Evolutionary conservation across 1,139 yeast genomes (phyloP).

Genomic region (Kodamaea sp.): DNA sequence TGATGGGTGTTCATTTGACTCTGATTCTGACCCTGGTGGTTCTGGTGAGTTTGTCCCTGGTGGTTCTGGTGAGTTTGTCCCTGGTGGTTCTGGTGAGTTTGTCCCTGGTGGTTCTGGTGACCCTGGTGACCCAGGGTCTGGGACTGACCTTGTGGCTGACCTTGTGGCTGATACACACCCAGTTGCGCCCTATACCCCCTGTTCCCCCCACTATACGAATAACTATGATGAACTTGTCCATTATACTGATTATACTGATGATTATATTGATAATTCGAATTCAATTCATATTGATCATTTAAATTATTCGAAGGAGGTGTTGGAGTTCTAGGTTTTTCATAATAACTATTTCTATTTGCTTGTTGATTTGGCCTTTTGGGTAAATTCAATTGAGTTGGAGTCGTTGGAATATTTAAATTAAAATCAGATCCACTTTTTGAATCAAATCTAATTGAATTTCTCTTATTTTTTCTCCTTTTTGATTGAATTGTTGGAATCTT

Average conservation of each 20-base stretch:
- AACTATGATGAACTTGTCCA: slow-evolving; percentile 3
- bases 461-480: slow-evolving; percentile 31
- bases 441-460: slow-evolving; percentile 30
- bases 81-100: no score
- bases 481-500: slow-evolving; percentile 17
- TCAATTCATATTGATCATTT: slow-evolving; percentile 13
- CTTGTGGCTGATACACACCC: no score
- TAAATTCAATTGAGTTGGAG: slow-evolving; percentile 20
- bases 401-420: slow-evolving; percentile 18
- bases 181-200: no score
- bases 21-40: slow-evolving; percentile 8
- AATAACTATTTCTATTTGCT: slow-evolving; percentile 12
- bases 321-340: slow-evolving; percentile 22
- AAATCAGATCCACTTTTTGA: slow-evolving; percentile 23
- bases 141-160: no score
- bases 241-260: slow-evolving; percentile 9
- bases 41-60: neutral
- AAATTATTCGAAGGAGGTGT: slow-evolving; percentile 23
- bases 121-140: no score
- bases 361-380: slow-evolving; percentile 20
- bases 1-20: slow-evolving; percentile 10
- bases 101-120: no score
- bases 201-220: slow-evolving; percentile 2
- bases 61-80: no score
- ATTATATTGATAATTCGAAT: slow-evolving; percentile 12